A percentile compares a stretch with the other conserved stretches of the same genome.
These are phyloP conservation scores for Phialophora tarda DNA, from an alignment of 2,329 filamentous ascomycete species.

Conservation along the genomic window DNA sequence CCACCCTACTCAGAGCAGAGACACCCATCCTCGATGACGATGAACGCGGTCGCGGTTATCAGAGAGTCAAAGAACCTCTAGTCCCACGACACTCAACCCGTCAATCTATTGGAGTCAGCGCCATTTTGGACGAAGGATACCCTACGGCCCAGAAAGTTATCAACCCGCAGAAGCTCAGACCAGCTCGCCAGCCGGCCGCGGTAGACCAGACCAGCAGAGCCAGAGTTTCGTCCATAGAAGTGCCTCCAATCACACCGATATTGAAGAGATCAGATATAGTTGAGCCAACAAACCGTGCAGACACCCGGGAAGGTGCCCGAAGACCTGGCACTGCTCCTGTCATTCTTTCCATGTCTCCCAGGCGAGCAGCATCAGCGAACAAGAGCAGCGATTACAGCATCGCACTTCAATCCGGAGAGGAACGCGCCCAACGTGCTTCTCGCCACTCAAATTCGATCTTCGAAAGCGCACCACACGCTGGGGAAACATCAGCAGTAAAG, in stretches of 20 bases:
- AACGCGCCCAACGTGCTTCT: not conserved
- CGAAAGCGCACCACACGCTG: not conserved
- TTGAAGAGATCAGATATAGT: not conserved
- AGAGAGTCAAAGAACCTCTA: conserved; percentile 4
- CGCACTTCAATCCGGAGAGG: not conserved
- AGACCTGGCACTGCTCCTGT: not conserved
- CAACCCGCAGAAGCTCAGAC: conserved; percentile 12
- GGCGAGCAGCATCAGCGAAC: not conserved
- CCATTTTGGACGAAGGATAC: conserved; percentile 22
- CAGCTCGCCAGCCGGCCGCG: not conserved
- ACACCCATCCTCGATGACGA: conserved; percentile 16
- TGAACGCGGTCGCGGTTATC: not conserved
- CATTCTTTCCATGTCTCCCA: not conserved
- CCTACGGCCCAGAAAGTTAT: conserved; percentile 14
- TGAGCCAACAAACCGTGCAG: not conserved
- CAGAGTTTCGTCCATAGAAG: not conserved
- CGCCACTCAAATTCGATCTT: not conserved
- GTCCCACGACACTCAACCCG: conserved; percentile 1
- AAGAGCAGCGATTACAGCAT: not conserved
- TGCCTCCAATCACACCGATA: not conserved
- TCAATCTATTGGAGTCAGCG: conserved; percentile 17
- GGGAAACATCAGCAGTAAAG: not conserved
- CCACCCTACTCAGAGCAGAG: not conserved
- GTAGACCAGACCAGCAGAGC: not conserved
- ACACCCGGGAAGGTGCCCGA: not conserved